Evolutionary conservation across 805 yeast genomes (phyloP).

Genomic region (Candida boleticola): DNA sequence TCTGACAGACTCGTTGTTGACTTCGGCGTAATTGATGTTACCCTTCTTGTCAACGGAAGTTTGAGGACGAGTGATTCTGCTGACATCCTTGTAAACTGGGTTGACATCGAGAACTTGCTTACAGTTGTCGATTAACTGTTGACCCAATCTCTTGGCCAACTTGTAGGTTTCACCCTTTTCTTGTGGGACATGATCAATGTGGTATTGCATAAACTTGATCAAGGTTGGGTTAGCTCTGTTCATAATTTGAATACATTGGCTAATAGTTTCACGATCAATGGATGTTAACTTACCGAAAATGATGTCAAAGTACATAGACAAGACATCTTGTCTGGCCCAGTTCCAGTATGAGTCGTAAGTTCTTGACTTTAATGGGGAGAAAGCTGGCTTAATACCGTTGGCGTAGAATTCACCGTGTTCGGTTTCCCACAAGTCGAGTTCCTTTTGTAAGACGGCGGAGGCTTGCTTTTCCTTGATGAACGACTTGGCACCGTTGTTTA

Average conservation of each 20-base stretch:
- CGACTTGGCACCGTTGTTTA: slow-evolving; percentile 86
- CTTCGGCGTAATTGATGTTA: slow-evolving; percentile 79
- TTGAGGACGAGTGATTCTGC: slow-evolving; percentile 92
- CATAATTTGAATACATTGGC: slow-evolving; percentile 96
- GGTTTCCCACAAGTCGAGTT: slow-evolving; percentile 86
- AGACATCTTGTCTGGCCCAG: slow-evolving; percentile 98
- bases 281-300: slow-evolving; percentile 89
- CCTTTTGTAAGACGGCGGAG: slow-evolving; percentile 76
- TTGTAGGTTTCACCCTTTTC: slow-evolving; percentile 88
- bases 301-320: slow-evolving; percentile 91
- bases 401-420: slow-evolving; percentile 90
- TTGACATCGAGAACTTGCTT: slow-evolving; percentile 72
- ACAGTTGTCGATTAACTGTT: slow-evolving; percentile 94
- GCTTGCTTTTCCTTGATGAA: slow-evolving; percentile 83
- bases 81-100: slow-evolving; percentile 95
- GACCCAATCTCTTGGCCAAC: slow-evolving; percentile 86
- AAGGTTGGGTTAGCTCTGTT: slow-evolving; percentile 93
- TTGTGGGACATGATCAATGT: slow-evolving; percentile 76
- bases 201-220: slow-evolving; percentile 95
- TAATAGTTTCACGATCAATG: slow-evolving; percentile 92
- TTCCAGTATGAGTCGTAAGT: slow-evolving; percentile 98
- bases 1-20: slow-evolving; percentile 84
- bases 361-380: slow-evolving; percentile 91
- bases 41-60: slow-evolving; percentile 88
- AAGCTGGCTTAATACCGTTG: slow-evolving; percentile 84